Evolutionary conservation across 805 yeast genomes (phyloP), one percentile per base, ranked within the genome.

Genomic region (Sugiyamaella americana): DNA sequence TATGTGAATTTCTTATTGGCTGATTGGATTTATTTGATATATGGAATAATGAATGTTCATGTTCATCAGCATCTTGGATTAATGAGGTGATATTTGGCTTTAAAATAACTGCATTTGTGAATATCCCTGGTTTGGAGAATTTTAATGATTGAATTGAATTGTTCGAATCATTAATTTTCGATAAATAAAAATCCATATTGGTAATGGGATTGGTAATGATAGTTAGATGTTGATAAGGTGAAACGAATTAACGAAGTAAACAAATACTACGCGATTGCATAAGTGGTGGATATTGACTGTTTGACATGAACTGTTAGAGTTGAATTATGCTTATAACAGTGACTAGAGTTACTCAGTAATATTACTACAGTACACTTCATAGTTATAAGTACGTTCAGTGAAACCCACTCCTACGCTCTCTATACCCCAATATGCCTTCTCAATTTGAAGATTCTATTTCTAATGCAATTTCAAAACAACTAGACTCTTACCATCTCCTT

Each of bases 51-150:
- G 47, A 46, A 11, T 51, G 49, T 18, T 53, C 58, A 16, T 41
- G 50, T 29, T 46, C 61, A 30, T 76, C 75, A 2, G 83, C 78
- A 59, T 82, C 87, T 53, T 82, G 69, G 18, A 82, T 63, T n/a
- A 82, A 63, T 18, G 71, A 64, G 2, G 81, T 78, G 47, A 80
- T 79, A 23, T 70, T 69, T 10, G 79, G 78, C 41, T 68, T 63
- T 21, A 70, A 64, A 6, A 78, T 69, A 16, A 80, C 65, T 2
- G 87, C 82, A 56, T 82, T 82, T 35, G 83, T 77, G 60, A 82
- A 82, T 3, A 79, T 73, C 0, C 87, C 86, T 0, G 84, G 78
- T 0, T 73, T 69, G 18, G 70, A 62, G 60, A 81, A 81, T 46
- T 75, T 66, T 2, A 74, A 40, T n/a, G 53, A 22, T 4, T 40